Conservation (phyloP, 176 grass and related monocot genomes). For the Triticum turgidum region DNA sequence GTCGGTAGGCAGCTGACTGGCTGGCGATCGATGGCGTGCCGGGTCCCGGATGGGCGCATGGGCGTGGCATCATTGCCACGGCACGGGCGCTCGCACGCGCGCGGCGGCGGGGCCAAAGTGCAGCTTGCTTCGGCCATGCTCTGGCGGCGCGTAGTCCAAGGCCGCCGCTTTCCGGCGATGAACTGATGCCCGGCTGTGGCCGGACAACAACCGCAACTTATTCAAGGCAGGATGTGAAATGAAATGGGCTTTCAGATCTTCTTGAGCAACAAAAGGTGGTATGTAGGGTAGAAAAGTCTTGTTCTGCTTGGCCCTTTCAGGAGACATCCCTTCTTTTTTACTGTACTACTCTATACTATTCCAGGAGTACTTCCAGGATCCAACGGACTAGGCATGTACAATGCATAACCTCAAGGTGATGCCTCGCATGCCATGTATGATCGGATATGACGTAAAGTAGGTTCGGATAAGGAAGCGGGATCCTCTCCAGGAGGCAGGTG, state of each 20-base stretch:
- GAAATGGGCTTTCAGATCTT: background rate
- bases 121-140: background rate
- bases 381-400: background rate
- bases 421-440: too few species aligned
- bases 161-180: background rate
- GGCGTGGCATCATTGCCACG: slow-evolving; percentile 9
- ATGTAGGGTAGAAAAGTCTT: background rate
- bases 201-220: background rate
- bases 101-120: background rate
- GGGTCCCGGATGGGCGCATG: background rate
- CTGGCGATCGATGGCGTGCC: background rate
- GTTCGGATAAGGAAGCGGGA: too few species aligned
- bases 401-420: too few species aligned
- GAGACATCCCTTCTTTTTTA: background rate
- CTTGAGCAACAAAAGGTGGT: background rate
- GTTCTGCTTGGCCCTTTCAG: background rate
- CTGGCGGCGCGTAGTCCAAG: background rate
- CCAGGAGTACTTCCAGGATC: background rate
- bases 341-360: background rate
- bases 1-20: background rate
- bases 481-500: too few species aligned
- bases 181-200: background rate
- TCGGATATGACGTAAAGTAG: too few species aligned
- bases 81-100: slow-evolving; percentile 1
- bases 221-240: background rate